Conservation (phyloP, 305 asterid species). For the Ilex paraguariensis region DNA sequence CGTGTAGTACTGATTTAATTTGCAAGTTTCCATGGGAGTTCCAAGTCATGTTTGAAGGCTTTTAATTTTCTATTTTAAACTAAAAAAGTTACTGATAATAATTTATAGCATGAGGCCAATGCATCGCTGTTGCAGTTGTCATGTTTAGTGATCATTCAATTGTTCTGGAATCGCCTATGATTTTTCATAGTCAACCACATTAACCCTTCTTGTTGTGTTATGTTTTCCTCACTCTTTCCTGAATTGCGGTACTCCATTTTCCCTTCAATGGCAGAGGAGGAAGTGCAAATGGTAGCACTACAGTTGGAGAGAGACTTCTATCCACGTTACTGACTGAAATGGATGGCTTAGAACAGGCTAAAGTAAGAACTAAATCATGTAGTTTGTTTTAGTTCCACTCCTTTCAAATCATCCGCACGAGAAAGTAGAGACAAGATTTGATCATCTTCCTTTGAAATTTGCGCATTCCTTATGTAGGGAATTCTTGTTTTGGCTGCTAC, state of each 20-base stretch:
- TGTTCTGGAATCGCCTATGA: too few species aligned
- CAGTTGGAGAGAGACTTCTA: slow-evolving; percentile 81
- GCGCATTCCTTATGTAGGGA: slow-evolving; percentile 39
- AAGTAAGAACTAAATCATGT: slow-evolving; percentile 35
- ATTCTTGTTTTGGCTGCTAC: slow-evolving; percentile 97
- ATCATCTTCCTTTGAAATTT: too few species aligned
- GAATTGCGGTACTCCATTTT: slow-evolving; percentile 1
- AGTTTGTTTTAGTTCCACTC: background rate
- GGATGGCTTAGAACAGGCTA: slow-evolving; percentile 96
- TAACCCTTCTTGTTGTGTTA: background rate
- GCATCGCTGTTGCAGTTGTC: too few species aligned
- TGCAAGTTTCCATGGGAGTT: too few species aligned
- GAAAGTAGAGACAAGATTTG: too few species aligned
- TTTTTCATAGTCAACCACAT: background rate
- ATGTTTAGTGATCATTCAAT: too few species aligned
- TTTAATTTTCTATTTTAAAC: too few species aligned
- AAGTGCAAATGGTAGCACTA: slow-evolving; percentile 58
- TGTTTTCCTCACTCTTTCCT: background rate
- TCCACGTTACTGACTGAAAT: slow-evolving; percentile 91
- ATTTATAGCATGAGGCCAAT: too few species aligned
- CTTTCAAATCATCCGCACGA: too few species aligned
- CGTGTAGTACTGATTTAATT: too few species aligned
- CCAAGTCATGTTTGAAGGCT: too few species aligned
- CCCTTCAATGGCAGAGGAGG: slow-evolving; percentile 63
- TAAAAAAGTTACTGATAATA: too few species aligned